Percentiles rank a stretch among this genome's conserved stretches.
These are phyloP conservation scores for Fusarium torulosum DNA, from an alignment of 2,329 filamentous ascomycete species.

Conservation along the genomic window DNA sequence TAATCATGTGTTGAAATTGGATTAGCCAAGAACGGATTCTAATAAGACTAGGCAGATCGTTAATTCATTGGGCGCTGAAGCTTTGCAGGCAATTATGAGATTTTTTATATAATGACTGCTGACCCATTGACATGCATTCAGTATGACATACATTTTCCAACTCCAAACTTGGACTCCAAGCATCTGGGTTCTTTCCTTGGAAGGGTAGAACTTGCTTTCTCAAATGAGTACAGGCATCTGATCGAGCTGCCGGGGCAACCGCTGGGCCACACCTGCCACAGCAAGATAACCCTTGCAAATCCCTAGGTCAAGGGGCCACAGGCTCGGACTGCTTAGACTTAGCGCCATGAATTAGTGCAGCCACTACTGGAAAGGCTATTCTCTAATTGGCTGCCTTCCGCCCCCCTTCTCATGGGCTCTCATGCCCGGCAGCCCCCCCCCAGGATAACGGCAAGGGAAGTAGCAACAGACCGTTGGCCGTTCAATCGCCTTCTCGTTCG, in stretches of 20 bases:
- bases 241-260: slow-evolving; percentile 42
- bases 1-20: neutral
- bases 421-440: neutral
- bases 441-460: slow-evolving; percentile 42
- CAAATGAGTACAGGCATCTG: slow-evolving; percentile 23
- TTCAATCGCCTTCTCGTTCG: slow-evolving; percentile 33
- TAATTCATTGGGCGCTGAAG: neutral
- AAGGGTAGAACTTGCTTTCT: slow-evolving; percentile 2
- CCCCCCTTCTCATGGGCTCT: slow-evolving; percentile 33
- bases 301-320: slow-evolving; percentile 31
- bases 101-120: neutral
- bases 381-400: slow-evolving; percentile 29
- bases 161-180: slow-evolving; percentile 8
- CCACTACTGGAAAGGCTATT: slow-evolving; percentile 12
- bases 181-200: slow-evolving; percentile 25
- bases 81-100: neutral
- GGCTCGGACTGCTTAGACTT: slow-evolving; percentile 27
- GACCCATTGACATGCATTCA: neutral
- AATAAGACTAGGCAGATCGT: neutral
- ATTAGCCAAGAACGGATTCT: neutral
- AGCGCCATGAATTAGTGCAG: slow-evolving; percentile 28
- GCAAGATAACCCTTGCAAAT: slow-evolving; percentile 20
- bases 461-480: slow-evolving; percentile 37
- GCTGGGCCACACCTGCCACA: slow-evolving; percentile 24
- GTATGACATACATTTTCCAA: neutral